Conservation (phyloP, 208 protist genomes). For the Wallacemonas rigidus region DNA sequence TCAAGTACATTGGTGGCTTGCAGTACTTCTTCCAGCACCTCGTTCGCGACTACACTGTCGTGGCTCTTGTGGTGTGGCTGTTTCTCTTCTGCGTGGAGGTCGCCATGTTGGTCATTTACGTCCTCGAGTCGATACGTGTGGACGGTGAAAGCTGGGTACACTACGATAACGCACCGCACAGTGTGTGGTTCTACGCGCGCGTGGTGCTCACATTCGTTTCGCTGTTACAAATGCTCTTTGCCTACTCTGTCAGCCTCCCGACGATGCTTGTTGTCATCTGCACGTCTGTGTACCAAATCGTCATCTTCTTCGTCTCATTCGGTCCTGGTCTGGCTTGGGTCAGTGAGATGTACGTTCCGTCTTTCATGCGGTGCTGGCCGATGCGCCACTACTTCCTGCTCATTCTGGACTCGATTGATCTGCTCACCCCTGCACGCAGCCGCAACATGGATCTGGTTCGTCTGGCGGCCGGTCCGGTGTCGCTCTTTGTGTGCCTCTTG, state of each 20-base stretch:
- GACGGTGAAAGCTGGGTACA: slow-evolving; percentile 51
- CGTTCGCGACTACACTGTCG: slow-evolving; percentile 66
- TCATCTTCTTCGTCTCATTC: slow-evolving; percentile 67
- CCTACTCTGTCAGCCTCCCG: slow-evolving; percentile 74
- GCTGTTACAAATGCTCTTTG: slow-evolving; percentile 80
- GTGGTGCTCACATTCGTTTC: slow-evolving; percentile 70
- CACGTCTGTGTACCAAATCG: slow-evolving; percentile 84
- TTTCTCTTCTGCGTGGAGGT: slow-evolving; percentile 81
- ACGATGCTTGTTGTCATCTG: slow-evolving; percentile 74
- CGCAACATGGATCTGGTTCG: slow-evolving; percentile 72
- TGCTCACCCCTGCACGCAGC: slow-evolving; percentile 57
- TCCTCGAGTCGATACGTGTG: slow-evolving; percentile 52
- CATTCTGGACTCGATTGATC: slow-evolving; percentile 73
- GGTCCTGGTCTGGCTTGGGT: slow-evolving; percentile 52
- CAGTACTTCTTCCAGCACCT: slow-evolving; percentile 83
- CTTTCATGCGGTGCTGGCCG: slow-evolving; percentile 86
- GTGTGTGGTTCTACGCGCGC: slow-evolving; percentile 65
- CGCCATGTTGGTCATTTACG: slow-evolving; percentile 69
- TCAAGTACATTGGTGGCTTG: slow-evolving; percentile 72
- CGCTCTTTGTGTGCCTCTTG: slow-evolving; percentile 76
- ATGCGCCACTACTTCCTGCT: slow-evolving; percentile 89
- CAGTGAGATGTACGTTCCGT: slow-evolving; percentile 81
- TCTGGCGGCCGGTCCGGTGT: slow-evolving; percentile 59
- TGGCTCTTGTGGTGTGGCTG: slow-evolving; percentile 74
- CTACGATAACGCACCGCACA: slow-evolving; percentile 56